Evolutionary conservation across 129 eudicot genomes (phyloP).

Genomic region (Chrysanthemum makinoi): DNA sequence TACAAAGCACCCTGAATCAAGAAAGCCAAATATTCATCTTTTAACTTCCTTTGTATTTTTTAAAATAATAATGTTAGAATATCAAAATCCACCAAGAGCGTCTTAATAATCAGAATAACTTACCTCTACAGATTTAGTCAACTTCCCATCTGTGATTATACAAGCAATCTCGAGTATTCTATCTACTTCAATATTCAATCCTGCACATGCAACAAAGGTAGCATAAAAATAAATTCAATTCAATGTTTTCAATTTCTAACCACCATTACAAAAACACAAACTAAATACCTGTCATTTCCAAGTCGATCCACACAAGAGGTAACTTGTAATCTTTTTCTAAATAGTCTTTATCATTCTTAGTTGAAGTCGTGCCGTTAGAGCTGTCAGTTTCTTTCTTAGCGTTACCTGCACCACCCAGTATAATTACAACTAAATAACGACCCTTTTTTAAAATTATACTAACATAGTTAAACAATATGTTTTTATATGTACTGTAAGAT

Average conservation of each 20-base stretch:
- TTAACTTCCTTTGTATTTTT: neutral
- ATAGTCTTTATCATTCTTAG: slow-evolving; percentile 12
- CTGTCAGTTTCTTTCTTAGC: slow-evolving; percentile 20
- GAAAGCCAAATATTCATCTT: neutral
- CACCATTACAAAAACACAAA: neutral
- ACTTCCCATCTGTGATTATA: slow-evolving; percentile 81
- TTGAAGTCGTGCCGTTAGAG: too few relatives aligned
- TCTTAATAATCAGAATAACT: slow-evolving; percentile 16
- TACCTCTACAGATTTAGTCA: slow-evolving; percentile 79
- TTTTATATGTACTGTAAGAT: neutral
- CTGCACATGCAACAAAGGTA: slow-evolving; percentile 40
- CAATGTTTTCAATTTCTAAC: slow-evolving; percentile 11
- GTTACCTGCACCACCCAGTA: slow-evolving; percentile 41
- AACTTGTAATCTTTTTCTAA: slow-evolving; percentile 40
- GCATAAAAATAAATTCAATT: slow-evolving; percentile 2
- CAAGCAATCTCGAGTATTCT: slow-evolving; percentile 97
- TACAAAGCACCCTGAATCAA: neutral
- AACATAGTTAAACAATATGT: neutral
- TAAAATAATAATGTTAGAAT: neutral
- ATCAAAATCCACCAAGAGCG: slow-evolving; percentile 17
- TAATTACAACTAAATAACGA: slow-evolving; percentile 2
- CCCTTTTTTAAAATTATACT: neutral
- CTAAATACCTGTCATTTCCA: slow-evolving; percentile 92
- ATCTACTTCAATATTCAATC: slow-evolving; percentile 78
- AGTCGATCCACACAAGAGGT: slow-evolving; percentile 98